Base-by-base conservation (phyloP, 208 protist genomes). In the Leishmania guyanensis region DNA sequence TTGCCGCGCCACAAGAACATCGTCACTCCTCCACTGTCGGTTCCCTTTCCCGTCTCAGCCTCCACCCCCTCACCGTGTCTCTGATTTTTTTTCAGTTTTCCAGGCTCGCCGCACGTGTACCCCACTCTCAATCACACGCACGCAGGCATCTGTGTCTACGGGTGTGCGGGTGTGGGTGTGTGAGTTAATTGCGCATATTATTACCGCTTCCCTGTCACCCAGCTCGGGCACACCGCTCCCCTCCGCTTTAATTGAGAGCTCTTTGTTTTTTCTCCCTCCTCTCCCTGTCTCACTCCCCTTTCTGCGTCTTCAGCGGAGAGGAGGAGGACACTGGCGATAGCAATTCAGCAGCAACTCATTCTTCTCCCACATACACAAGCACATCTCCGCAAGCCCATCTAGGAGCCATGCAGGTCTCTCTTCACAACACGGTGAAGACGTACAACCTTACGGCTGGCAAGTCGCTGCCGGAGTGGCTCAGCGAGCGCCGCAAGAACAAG, bases 381-480 rank as follows among this genome's bases (percentile, higher is more conserved):
- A 75, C 50, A 75, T 39, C 10, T 58, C 14, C 39, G 16, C 14
- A 26, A 16, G 17, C 22, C 6, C 5, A 73, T 56, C 60, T 6
- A 56, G 43, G 6, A 70, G 33, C 36, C 10, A 98, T 98, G 94
- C 92, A 98, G 75, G 91, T 96, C 0, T 92, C 93, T 0, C 86
- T 95, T 1, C 93, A 97, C 78, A 97, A 97, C 86, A 92, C 90
- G 78, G 93, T 98, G 20, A 96, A 95, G 79, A 91, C 91, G 0
- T 98, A 96, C 88, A 97, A 98, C 86, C 88, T 98, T 68, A 98
- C 95, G 22, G 89, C 92, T 9, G 95, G 93, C 54, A 96, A 95
- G 78, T 96, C 93, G 33, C 83, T 98, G 48, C 95, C 95, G 29
- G 92, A 96, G 79, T 98, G 93, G 92, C 82, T 98, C 51, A 90